A percentile compares a stretch with the other conserved stretches of the same genome.
These are phyloP conservation scores for Pyrus bretschneideri DNA, from an alignment of 306 rosid genomes.

Conservation along the genomic window DNA sequence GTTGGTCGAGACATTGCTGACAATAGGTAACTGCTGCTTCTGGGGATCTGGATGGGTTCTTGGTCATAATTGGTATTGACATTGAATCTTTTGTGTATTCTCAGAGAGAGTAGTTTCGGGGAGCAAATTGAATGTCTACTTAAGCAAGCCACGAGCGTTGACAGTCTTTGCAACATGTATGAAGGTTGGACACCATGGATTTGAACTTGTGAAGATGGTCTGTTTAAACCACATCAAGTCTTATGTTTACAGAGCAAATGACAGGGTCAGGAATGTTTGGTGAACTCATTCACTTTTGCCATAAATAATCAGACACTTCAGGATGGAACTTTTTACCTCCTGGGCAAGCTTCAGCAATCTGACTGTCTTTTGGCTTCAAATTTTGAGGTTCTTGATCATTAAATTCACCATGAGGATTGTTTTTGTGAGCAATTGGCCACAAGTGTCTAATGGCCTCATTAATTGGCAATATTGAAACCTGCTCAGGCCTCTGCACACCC, in stretches of 20 bases:
- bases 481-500: neutral
- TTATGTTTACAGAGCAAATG: constrained; percentile 8
- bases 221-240: constrained; percentile 15
- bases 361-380: constrained; percentile 3
- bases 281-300: constrained; percentile 1
- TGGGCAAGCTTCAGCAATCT: neutral
- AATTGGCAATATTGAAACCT: too few species aligned
- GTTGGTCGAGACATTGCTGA: constrained; percentile 72
- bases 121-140: constrained; percentile 93
- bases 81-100: constrained; percentile 23
- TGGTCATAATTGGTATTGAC: constrained; percentile 15
- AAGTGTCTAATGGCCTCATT: neutral
- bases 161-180: constrained; percentile 93
- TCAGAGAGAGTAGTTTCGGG: constrained; percentile 62
- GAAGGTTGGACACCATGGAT: constrained; percentile 99
- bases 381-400: neutral
- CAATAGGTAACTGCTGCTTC: constrained; percentile 46
- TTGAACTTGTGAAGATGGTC: constrained; percentile 39
- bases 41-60: constrained; percentile 14
- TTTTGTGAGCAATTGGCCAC: neutral
- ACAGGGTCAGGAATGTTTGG: constrained; percentile 8
- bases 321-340: constrained; percentile 10
- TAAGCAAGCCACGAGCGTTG: constrained; percentile 88
- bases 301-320: constrained; percentile 13
- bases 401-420: neutral